Conservation (phyloP, 2,329 filamentous ascomycete genomes). For the Aschersonia sp. region DNA sequence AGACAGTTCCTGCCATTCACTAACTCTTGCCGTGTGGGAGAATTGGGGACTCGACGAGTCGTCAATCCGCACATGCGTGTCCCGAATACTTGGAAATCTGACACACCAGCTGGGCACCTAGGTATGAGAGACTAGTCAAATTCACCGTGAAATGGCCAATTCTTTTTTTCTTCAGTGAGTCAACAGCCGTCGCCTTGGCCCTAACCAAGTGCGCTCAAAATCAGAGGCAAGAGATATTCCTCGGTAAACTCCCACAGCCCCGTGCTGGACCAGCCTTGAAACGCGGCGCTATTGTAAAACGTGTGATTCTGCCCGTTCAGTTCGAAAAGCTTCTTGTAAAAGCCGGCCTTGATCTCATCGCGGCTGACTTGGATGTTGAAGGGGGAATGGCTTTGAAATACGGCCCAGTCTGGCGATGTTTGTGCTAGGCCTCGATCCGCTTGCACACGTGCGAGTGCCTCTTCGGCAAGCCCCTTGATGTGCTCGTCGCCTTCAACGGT, state of each 20-base stretch:
- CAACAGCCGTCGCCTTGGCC: background rate
- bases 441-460: background rate
- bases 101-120: too few relatives aligned
- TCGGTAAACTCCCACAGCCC: background rate
- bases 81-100: too few relatives aligned
- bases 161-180: background rate
- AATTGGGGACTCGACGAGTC: too few relatives aligned
- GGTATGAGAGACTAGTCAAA: too few relatives aligned
- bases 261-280: background rate
- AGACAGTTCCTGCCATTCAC: too few relatives aligned
- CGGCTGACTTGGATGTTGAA: conserved; percentile 9
- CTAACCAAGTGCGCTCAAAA: background rate
- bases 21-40: too few relatives aligned
- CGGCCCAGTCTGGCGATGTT: conserved; percentile 1
- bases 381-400: conserved; percentile 12
- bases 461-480: background rate
- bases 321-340: conserved; percentile 11
- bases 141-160: too few relatives aligned
- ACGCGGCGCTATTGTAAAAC: conserved; percentile 12
- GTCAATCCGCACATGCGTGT: too few relatives aligned
- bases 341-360: conserved; percentile 10
- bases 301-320: conserved; percentile 14
- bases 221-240: background rate
- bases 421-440: background rate
- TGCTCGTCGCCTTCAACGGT: background rate